These are phyloP conservation scores for Globisporangium orthogonon DNA, from an alignment of 352 stramenopile genomes.

Conservation along the genomic window DNA sequence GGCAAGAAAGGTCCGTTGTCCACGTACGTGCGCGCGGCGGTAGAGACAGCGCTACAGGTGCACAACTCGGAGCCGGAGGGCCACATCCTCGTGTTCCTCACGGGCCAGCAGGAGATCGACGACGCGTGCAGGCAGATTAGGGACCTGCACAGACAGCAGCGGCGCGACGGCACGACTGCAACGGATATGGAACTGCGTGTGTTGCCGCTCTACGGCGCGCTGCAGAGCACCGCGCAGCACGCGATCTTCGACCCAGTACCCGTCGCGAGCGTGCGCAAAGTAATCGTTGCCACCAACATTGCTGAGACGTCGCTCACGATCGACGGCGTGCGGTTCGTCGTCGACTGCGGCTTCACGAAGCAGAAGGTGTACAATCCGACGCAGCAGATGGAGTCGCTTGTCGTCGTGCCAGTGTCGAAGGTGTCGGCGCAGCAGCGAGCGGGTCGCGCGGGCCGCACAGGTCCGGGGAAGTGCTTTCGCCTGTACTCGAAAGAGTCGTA, in stretches of 20 bases:
- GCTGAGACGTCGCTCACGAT: constrained; percentile 99
- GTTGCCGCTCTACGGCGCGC: constrained; percentile 93
- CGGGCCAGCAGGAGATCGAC: constrained; percentile 92
- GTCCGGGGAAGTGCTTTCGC: constrained; percentile 97
- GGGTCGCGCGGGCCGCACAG: constrained; percentile 93
- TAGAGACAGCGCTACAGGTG: constrained; percentile 76
- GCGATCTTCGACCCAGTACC: constrained; percentile 92
- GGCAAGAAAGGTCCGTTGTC: constrained; percentile 50
- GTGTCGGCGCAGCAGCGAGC: constrained; percentile 91
- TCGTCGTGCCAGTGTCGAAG: constrained; percentile 95
- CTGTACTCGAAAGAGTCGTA: constrained; percentile 98
- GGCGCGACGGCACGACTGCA: constrained; percentile 4
- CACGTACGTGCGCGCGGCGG: constrained; percentile 53
- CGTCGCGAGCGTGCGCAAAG: constrained; percentile 60
- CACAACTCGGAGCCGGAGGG: constrained; percentile 64
- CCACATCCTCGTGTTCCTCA: constrained; percentile 95
- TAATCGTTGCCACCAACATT: constrained; percentile 91
- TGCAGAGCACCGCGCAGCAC: constrained; percentile 90
- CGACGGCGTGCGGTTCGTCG: constrained; percentile 87
- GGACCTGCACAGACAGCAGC: constrained; percentile 21
- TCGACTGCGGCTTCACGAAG: constrained; percentile 81
- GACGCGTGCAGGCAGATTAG: constrained; percentile 86
- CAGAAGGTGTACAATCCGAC: constrained; percentile 91
- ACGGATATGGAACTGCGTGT: constrained; percentile 54
- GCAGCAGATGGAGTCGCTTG: constrained; percentile 72